These are phyloP conservation scores for Lentinula boryana DNA, from an alignment of 768 basidiomycete species.

Conservation along the genomic window DNA sequence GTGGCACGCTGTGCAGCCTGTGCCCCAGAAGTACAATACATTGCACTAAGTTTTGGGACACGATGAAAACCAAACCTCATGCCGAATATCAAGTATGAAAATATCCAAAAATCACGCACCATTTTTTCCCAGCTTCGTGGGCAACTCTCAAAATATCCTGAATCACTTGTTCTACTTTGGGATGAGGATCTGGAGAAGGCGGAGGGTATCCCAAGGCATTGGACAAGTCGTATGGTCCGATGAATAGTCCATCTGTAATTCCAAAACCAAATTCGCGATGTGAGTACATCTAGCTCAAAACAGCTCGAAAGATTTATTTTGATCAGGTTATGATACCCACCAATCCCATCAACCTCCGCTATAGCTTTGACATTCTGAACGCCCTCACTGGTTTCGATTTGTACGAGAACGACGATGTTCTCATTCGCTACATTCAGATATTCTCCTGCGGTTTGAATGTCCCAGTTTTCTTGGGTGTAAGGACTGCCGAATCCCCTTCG, in stretches of 20 bases:
- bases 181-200: conserved; percentile 60
- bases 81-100: neutral
- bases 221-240: conserved; percentile 68
- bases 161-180: conserved; percentile 55
- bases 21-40: conserved; percentile 40
- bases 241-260: conserved; percentile 43
- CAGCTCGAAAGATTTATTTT: too few relatives aligned
- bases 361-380: conserved; percentile 57
- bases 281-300: conserved; percentile 4
- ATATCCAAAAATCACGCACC: conserved; percentile 28
- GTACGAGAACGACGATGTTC: conserved; percentile 49
- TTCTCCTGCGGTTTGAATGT: conserved; percentile 34
- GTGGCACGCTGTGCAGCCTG: conserved; percentile 37
- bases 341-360: conserved; percentile 55
- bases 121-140: conserved; percentile 58
- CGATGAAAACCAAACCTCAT: neutral
- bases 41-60: conserved; percentile 28
- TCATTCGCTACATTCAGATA: conserved; percentile 55
- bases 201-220: conserved; percentile 53
- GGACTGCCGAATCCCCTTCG: conserved; percentile 62
- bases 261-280: neutral
- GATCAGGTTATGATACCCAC: conserved; percentile 23
- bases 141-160: conserved; percentile 43
- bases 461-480: conserved; percentile 56
- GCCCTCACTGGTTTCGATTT: conserved; percentile 61